Evolutionary conservation across 169 alveolate species (phyloP).

Genomic region (Cryptosporidium sp.): DNA sequence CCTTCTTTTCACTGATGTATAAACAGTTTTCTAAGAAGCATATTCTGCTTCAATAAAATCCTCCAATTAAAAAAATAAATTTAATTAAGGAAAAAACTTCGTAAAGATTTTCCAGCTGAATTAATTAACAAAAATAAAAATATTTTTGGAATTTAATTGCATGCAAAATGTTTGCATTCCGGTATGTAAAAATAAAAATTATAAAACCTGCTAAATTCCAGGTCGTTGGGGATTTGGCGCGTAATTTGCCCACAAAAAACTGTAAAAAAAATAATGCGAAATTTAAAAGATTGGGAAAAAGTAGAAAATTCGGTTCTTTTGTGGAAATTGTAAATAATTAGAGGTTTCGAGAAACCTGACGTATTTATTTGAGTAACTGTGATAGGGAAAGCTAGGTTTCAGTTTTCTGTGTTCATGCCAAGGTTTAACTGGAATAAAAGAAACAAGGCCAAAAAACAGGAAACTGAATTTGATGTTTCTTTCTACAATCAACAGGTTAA

Average conservation of each 20-base stretch:
- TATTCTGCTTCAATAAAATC: too few species aligned
- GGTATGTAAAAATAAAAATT: not conserved
- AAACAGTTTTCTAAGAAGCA: too few species aligned
- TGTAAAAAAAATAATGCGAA: conserved; percentile 1
- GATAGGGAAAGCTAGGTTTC: not conserved
- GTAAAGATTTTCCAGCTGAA: too few species aligned
- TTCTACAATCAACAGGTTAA: conserved; percentile 46
- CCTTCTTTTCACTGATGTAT: not conserved
- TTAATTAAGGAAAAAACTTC: too few species aligned
- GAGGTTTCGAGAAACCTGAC: not conserved
- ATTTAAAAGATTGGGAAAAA: conserved; percentile 1
- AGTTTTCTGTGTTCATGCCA: not conserved
- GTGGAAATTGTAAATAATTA: not conserved
- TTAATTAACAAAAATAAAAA: too few species aligned
- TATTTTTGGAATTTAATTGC: not conserved
- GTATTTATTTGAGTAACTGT: not conserved
- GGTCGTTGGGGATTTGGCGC: conserved; percentile 38
- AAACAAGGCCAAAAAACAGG: not conserved
- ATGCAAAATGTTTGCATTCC: conserved; percentile 2
- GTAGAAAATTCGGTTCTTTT: not conserved
- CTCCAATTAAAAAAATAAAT: not conserved
- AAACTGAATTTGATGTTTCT: conserved; percentile 48
- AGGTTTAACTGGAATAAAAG: not conserved
- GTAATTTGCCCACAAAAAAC: conserved; percentile 30
- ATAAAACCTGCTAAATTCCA: conserved; percentile 10